Percentiles rank a stretch among this genome's conserved stretches.
Conservation (phyloP, 371 early-diverging fungal genomes). For the Apophysomyces variabilis region DNA sequence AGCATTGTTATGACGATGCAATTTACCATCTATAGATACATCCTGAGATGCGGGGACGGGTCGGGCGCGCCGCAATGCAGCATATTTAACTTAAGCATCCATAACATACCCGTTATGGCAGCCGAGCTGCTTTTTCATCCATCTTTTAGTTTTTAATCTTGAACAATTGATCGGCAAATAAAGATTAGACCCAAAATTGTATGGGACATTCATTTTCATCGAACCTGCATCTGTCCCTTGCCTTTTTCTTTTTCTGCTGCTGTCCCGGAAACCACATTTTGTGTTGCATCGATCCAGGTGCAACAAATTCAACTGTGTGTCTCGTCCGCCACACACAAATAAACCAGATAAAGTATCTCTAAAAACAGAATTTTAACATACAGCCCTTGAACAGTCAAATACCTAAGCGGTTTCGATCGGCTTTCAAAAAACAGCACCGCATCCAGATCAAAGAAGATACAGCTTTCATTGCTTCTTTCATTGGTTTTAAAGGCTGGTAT, state of each 20-base stretch:
- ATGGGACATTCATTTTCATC: background rate
- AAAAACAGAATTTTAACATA: no score
- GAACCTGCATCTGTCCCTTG: background rate
- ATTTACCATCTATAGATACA: constrained; percentile 1
- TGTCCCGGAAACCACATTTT: background rate
- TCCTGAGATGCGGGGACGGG: constrained; percentile 10
- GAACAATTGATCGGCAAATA: constrained; percentile 2
- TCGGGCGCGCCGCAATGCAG: constrained; percentile 13
- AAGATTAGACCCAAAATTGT: background rate
- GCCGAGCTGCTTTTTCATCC: background rate
- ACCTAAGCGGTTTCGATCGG: no score
- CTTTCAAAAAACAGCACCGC: no score
- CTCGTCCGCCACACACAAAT: constrained; percentile 3
- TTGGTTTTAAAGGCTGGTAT: no score
- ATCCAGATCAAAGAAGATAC: no score
- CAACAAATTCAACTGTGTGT: background rate
- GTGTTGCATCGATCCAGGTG: constrained; percentile 7
- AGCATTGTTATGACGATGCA: background rate
- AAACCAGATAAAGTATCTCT: no score
- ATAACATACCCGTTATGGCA: background rate
- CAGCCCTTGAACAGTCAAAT: no score
- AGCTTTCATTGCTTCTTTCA: no score
- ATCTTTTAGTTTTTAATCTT: background rate
- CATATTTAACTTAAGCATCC: constrained; percentile 5
- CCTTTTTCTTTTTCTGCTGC: background rate